Evolutionary conservation across 805 yeast species (phyloP), one percentile per base, ranked within the genome.

Genomic region (Saturnispora quitensis): DNA sequence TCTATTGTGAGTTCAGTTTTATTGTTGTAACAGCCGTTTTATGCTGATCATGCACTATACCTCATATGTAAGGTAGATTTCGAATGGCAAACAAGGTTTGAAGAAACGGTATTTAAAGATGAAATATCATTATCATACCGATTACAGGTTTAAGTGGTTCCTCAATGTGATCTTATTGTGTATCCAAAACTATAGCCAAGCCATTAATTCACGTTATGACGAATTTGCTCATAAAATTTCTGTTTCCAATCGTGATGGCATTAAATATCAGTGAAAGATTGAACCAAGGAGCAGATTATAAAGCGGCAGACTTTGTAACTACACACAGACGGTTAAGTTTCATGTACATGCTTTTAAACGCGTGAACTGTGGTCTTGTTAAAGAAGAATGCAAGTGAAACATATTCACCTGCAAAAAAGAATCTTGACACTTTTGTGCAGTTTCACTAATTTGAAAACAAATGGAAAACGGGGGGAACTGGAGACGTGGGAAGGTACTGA

Each of bases 381-480:
- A 15, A 47, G n/a, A 42, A 10, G 49, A 20, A 43, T 25, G 25
- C 13, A 33, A 10, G n/a, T 40, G 12, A 40, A 22, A 48, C 40
- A 38, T 34, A 24, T 28, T 22, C 20, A 48, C 8, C 34, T 48
- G 22, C 46, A 44, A 10, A 33, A 44, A 27, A 44, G 50, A 9
- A 20, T 40, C 28, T 8, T 34, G 31, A 18, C 31, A 22, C 24
- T 20, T 38, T 17, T 38, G 22, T 38, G 20, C 42, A 18, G 34
- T 38, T 38, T 18, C 17, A 38, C 22, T 38, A 38, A 38, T 18
- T 9, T 20, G 22, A 18, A 38, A 17, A 38, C 24, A 18, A 13
- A 38, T 38, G 42, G 42, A 38, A 38, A 38, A 38, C 42, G 42
- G 42, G 42, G 42, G 42, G 42, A 38, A 38, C 22, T 38, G 42